Percentiles rank a stretch among this genome's conserved stretches.
Evolutionary conservation across 2,329 filamentous ascomycete genomes (phyloP).

Genomic region (Chaetomium sp.): DNA sequence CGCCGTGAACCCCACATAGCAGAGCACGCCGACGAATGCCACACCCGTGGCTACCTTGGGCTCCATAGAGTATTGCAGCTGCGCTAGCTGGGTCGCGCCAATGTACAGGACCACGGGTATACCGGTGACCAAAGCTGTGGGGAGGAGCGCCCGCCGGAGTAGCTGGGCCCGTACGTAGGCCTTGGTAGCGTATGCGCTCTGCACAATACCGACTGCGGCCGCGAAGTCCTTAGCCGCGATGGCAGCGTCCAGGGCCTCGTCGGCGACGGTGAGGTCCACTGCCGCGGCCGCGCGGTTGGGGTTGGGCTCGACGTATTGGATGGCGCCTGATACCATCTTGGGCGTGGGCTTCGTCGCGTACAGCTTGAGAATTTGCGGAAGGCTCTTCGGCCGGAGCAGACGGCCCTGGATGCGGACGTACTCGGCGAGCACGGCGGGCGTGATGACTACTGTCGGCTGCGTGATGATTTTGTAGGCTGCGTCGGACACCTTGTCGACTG

Average conservation of each 20-base stretch:
- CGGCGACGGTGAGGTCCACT: constrained; percentile 63
- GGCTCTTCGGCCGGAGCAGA: constrained; percentile 64
- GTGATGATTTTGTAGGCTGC: constrained; percentile 64
- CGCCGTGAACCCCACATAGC: constrained; percentile 75
- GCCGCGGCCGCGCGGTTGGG: constrained; percentile 65
- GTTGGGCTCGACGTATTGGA: constrained; percentile 56
- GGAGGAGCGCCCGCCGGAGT: constrained; percentile 56
- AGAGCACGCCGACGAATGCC: constrained; percentile 71
- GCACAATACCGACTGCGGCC: constrained; percentile 68
- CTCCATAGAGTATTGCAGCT: constrained; percentile 71
- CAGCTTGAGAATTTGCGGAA: constrained; percentile 73
- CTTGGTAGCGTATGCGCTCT: constrained; percentile 59
- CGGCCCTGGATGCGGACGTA: constrained; percentile 74
- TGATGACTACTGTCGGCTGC: constrained; percentile 74
- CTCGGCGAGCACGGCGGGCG: constrained; percentile 59
- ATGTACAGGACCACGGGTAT: constrained; percentile 64
- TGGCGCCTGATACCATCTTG: constrained; percentile 48
- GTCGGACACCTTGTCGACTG: constrained; percentile 48
- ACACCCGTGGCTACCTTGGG: constrained; percentile 65
- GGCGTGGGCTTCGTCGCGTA: constrained; percentile 80
- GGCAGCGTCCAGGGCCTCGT: constrained; percentile 69
- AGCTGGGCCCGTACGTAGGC: constrained; percentile 64
- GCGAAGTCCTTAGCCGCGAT: constrained; percentile 73
- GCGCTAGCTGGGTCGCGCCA: constrained; percentile 60
- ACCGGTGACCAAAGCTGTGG: constrained; percentile 47